Conservation (phyloP, 768 basidiomycete genomes). For the Kwoniella pini region DNA sequence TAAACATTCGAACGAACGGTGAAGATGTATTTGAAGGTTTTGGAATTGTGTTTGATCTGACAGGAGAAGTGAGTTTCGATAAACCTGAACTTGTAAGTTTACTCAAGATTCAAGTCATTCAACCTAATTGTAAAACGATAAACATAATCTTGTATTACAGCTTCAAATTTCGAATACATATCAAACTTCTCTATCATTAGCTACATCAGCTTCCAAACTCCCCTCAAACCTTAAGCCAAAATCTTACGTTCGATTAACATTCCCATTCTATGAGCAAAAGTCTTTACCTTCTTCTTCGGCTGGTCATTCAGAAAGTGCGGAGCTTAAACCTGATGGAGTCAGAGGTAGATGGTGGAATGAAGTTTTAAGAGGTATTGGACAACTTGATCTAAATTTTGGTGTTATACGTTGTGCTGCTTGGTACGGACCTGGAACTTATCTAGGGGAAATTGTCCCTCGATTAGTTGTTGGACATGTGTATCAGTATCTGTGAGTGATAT, state of each 20-base stretch:
- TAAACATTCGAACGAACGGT: neutral
- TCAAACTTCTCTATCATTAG: constrained; percentile 39
- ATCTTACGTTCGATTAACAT: constrained; percentile 47
- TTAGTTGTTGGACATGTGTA: constrained; percentile 49
- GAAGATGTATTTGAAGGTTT: constrained; percentile 19
- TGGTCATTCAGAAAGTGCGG: constrained; percentile 36
- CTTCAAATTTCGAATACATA: constrained; percentile 50
- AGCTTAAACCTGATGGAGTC: constrained; percentile 43
- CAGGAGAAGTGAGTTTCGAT: constrained; percentile 48
- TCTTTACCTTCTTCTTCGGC: constrained; percentile 39
- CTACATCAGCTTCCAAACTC: constrained; percentile 38
- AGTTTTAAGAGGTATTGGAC: constrained; percentile 40
- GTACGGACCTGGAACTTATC: constrained; percentile 46
- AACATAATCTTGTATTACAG: constrained; percentile 18
- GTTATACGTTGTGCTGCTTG: constrained; percentile 43
- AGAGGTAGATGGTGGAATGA: constrained; percentile 54
- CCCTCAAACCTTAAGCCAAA: constrained; percentile 15
- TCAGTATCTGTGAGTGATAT: constrained; percentile 37
- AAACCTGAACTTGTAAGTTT: constrained; percentile 49
- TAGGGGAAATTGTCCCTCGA: constrained; percentile 45
- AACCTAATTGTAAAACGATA: neutral
- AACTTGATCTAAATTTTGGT: constrained; percentile 38
- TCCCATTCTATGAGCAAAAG: constrained; percentile 52
- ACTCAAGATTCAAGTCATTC: neutral
- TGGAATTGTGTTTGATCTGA: constrained; percentile 50